Base-by-base conservation (phyloP, 176 grass and related monocot genomes). In the Eragrostis nindensis region DNA sequence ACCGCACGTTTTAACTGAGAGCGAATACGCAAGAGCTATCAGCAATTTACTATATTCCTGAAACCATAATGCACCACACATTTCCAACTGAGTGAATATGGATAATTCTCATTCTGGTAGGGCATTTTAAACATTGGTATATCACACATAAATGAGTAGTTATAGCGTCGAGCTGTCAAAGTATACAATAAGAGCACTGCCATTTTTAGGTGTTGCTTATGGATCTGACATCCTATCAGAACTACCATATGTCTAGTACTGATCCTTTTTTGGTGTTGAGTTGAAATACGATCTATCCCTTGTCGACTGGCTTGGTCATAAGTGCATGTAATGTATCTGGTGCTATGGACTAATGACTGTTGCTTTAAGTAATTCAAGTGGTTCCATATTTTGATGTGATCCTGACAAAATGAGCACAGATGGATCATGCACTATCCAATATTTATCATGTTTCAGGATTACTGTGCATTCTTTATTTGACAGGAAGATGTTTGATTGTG, bases 401-500 rank as follows among this genome's bases (percentile, higher is more conserved):
- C 5, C 9, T 47, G 57, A 48, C 25, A 29, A 77, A 46, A 32
- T 77, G 2, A 25, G 43, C 17, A 77, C 24, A 30, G 32, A 11
- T 77, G 3, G 3, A 61, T 61, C 3, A 30, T 77, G 56, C 22
- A 47, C 8, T 32, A 19, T 44, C 29, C 18, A 50, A 48, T 25
- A 44, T 42, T 79, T 80, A 29, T 62, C 30, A 73, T 47, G n/a
- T 47, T 81, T 85, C 2, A 42, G n/a, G 26, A 11, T 70, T 78
- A 52, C 41, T 71, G 4, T 21, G 4, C 27, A 48, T 62, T 85
- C 17, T 71, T 72, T 72, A 60, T 82, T 80, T 56, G 70, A 44
- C 26, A 10, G 24, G 68, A 59, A 78, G 83, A 73, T 82, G 17
- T 82, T 90, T 90, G 83, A 90, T 86, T 82, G 74, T 82, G 87